Evolutionary conservation across 2,329 filamentous ascomycete genomes (phyloP).

Genomic region (Phialophora macrospora): DNA sequence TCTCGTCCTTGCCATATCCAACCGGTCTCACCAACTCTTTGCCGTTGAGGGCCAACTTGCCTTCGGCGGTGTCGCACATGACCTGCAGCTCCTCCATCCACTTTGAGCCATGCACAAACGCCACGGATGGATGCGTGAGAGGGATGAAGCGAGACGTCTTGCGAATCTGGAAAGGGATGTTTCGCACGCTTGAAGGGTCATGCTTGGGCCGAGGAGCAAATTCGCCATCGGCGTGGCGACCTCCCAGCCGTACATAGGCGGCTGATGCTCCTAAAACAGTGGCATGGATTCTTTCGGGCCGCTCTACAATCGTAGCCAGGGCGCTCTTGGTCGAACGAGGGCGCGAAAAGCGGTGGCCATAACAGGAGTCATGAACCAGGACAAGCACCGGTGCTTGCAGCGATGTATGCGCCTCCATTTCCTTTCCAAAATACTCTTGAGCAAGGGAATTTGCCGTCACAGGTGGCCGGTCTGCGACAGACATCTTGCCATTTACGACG

Average conservation of each 20-base stretch:
- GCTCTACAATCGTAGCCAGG: conserved; percentile 84
- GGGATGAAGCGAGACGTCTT: conserved; percentile 76
- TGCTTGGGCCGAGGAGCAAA: conserved; percentile 66
- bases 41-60: conserved; percentile 74
- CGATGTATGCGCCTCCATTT: conserved; percentile 67
- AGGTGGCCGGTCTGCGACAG: conserved; percentile 44
- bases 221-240: conserved; percentile 69
- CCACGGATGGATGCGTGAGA: conserved; percentile 76
- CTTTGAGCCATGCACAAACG: conserved; percentile 84
- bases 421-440: conserved; percentile 69
- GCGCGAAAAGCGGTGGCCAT: conserved; percentile 88
- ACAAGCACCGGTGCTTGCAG: conserved; percentile 70
- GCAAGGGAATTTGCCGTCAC: conserved; percentile 65
- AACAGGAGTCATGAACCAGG: conserved; percentile 89
- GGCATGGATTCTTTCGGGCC: conserved; percentile 88
- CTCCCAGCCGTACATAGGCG: conserved; percentile 88
- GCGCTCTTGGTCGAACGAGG: conserved; percentile 74
- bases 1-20: conserved; percentile 46
- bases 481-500: conserved; percentile 47
- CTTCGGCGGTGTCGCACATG: conserved; percentile 82
- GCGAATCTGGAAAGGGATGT: conserved; percentile 75
- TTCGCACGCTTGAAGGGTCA: conserved; percentile 21
- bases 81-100: conserved; percentile 92
- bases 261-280: conserved; percentile 79
- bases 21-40: conserved; percentile 75